Conservation (phyloP, 345 rosid genomes). For the Xanthoceras sorbifolium region DNA sequence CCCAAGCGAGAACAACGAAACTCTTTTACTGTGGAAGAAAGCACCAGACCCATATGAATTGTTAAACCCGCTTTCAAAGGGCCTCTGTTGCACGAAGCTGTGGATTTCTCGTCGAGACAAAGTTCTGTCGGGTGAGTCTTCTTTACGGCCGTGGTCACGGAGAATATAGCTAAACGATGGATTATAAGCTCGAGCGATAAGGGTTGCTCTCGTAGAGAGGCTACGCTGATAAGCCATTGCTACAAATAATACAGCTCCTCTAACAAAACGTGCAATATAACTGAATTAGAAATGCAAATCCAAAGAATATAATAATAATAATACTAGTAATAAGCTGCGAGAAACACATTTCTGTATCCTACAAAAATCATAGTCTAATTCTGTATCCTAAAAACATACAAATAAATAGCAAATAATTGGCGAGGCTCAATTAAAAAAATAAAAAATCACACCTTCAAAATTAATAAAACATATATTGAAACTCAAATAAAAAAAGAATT, state of each 20-base stretch:
- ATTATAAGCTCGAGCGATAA: conserved; percentile 24
- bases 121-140: conserved; percentile 7
- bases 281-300: background rate
- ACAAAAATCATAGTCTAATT: background rate
- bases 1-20: conserved; percentile 18
- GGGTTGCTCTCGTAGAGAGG: conserved; percentile 35
- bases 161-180: conserved; percentile 33
- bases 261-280: background rate
- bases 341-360: background rate
- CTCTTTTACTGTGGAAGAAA: conserved; percentile 14
- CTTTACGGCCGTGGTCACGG: conserved; percentile 28
- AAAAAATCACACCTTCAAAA: background rate
- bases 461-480: background rate
- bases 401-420: no score
- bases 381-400: no score
- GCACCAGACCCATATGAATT: conserved; percentile 14
- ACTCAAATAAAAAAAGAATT: no score
- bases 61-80: conserved; percentile 25
- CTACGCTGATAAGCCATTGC: conserved; percentile 43
- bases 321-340: background rate
- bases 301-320: background rate
- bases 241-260: background rate
- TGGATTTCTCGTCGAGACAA: conserved; percentile 15
- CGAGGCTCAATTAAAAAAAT: no score
- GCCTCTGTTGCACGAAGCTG: conserved; percentile 27